These are phyloP conservation scores for Penicillium turbatum DNA, from an alignment of 495 filamentous ascomycete genomes.

Conservation along the genomic window DNA sequence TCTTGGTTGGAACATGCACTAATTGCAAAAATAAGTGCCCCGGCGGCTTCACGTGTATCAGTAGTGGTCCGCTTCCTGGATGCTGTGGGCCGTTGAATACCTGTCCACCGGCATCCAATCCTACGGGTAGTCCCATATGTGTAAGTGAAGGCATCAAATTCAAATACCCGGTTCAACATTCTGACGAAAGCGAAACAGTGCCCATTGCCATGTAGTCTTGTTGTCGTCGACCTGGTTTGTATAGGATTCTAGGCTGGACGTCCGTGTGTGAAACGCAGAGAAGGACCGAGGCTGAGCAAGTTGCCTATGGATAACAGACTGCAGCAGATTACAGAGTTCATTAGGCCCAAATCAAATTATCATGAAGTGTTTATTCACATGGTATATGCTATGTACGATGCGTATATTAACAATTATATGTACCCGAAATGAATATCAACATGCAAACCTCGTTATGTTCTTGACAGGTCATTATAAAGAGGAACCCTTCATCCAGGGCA, in stretches of 20 bases:
- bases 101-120: constrained; percentile 15
- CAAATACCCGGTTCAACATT: not conserved
- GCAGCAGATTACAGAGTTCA: no score
- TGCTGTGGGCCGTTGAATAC: constrained; percentile 16
- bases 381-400: constrained; percentile 6
- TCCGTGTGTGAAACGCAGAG: not conserved
- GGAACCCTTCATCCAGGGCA: constrained; percentile 29
- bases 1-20: not conserved
- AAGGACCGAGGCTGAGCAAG: not conserved
- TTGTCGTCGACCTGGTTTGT: constrained; percentile 4
- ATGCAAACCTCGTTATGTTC: not conserved
- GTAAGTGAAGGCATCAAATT: constrained; percentile 16
- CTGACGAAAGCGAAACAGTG: constrained; percentile 9
- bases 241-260: constrained; percentile 3
- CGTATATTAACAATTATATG: not conserved
- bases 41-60: constrained; percentile 12
- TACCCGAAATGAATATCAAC: not conserved
- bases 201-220: constrained; percentile 10
- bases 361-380: not conserved
- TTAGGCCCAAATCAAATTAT: not conserved
- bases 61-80: constrained; percentile 14
- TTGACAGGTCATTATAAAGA: not conserved
- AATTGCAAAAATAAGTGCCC: constrained; percentile 10
- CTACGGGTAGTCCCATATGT: constrained; percentile 16
- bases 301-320: not conserved